Base-by-base conservation (phyloP, 805 yeast genomes). In the Saturnispora zaruensis region DNA sequence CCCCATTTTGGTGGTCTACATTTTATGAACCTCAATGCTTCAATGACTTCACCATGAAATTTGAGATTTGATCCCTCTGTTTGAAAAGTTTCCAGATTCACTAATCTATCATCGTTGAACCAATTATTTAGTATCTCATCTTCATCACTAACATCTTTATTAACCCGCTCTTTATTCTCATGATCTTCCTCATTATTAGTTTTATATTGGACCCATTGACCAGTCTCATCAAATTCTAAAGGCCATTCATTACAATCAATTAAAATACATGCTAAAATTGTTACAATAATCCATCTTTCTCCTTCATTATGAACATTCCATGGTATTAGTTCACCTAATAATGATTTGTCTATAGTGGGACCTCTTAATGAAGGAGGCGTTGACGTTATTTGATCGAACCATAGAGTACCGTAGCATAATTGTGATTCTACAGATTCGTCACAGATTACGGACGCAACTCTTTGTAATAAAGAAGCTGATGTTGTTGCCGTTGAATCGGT, bases 371-470 rank as follows among this genome's bases (percentile, higher is more conserved):
- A 88, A 3, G 82, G 77, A 21, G 73, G 73, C 59, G 83, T 84
- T 41, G 72, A 62, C 14, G 69, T 59, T 37, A 85, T 69, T 24
- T 69, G 67, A 63, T 85, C 90, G 65, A 78, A 86, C 91, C 93
- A 85, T 40, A 86, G 62, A 0, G 88, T 77, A 2, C 95, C 95
- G 88, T 91, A 84, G 59, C 89, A 81, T 60, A 81, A 82, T 90
- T 90, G 85, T 20, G 81, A 84, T 64, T 86, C 95, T 25, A 38
- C 30, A 16, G 42, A 40, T 11, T 24, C 33, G 5, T 41, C 34
- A 41, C 38, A 47, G 13, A 47, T n/a, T 41, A 85, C 79, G 45
- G 85, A 67, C 41, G 71, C 76, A 61, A 84, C 91, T 60, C 77
- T 74, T 45, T 76, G 70, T 54, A 78, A 73, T 57, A 79, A 81